These are phyloP conservation scores for Chaetomiaceae sp. DNA, from an alignment of 2,329 filamentous ascomycete species.

Conservation along the genomic window DNA sequence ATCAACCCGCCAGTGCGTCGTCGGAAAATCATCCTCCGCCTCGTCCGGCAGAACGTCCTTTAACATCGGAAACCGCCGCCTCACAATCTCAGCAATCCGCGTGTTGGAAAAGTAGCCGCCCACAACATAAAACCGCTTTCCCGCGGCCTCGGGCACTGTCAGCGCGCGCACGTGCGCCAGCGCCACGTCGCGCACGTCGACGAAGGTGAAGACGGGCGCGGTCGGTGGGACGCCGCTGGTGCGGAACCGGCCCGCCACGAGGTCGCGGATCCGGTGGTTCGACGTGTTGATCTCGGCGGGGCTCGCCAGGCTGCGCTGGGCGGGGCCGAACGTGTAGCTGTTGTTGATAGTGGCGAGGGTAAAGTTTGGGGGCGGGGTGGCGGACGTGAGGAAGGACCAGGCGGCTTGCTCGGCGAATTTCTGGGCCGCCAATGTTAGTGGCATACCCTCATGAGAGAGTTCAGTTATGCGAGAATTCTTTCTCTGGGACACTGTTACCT, in stretches of 20 bases:
- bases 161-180: conserved; percentile 56
- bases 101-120: conserved; percentile 56
- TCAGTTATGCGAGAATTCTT: too few species aligned
- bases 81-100: conserved; percentile 49
- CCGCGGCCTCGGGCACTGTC: conserved; percentile 49
- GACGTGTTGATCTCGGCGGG: conserved; percentile 66
- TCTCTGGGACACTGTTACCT: conserved; percentile 32
- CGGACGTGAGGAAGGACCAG: conserved; percentile 54
- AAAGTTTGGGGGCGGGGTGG: conserved; percentile 51
- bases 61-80: conserved; percentile 49
- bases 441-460: too few species aligned
- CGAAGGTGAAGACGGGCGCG: conserved; percentile 50
- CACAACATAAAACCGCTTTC: conserved; percentile 58
- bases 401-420: conserved; percentile 60
- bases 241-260: conserved; percentile 57
- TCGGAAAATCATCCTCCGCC: conserved; percentile 35
- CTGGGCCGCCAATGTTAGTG: conserved; percentile 3
- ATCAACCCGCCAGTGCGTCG: conserved; percentile 49
- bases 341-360: conserved; percentile 56
- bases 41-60: conserved; percentile 39
- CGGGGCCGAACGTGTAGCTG: conserved; percentile 57
- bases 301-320: conserved; percentile 57
- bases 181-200: conserved; percentile 57
- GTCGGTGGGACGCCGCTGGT: conserved; percentile 49
- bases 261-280: conserved; percentile 59